phyloP scores from a whole-genome alignment of 805 yeast genomes.

The baker's yeast (Saccharomyces cerevisiae) region DNA sequence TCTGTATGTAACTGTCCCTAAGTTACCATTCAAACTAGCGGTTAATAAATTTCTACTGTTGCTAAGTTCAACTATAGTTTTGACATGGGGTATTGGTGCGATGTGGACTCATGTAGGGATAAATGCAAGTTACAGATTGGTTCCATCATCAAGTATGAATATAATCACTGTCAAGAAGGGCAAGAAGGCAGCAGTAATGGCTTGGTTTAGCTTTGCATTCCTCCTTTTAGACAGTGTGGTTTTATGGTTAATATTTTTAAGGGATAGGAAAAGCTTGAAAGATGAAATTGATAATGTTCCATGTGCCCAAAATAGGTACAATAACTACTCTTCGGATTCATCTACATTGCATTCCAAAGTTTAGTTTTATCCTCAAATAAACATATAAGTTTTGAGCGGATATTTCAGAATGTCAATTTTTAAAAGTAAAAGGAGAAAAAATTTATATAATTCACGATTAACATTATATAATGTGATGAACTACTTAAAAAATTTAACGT shows the following conservation, averaged over 20 bases:
- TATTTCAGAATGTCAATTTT: neutral
- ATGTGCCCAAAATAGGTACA: neutral
- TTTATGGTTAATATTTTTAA: slow-evolving; percentile 29
- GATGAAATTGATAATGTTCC: slow-evolving; percentile 12
- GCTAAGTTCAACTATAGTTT: slow-evolving; percentile 31
- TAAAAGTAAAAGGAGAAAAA: no score
- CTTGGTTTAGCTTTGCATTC: slow-evolving; percentile 54
- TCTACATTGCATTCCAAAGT: slow-evolving; percentile 9
- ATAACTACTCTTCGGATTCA: slow-evolving; percentile 9
- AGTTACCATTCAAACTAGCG: slow-evolving; percentile 36
- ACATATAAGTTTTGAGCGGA: neutral
- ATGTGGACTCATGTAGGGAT: slow-evolving; percentile 57
- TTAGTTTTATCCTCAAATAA: neutral
- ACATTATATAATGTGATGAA: no score
- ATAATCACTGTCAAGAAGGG: slow-evolving; percentile 41
- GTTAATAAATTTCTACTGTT: slow-evolving; percentile 25
- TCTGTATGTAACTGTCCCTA: slow-evolving; percentile 41
- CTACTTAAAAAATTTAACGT: no score
- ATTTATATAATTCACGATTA: no score
- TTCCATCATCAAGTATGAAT: slow-evolving; percentile 44
- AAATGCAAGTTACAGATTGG: slow-evolving; percentile 36
- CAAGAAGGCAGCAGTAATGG: slow-evolving; percentile 44
- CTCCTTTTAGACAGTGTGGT: slow-evolving; percentile 35
- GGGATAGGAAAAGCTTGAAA: slow-evolving; percentile 25
- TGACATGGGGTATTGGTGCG: slow-evolving; percentile 58